Evolutionary conservation across 1,284 basidiomycete species (phyloP), one percentile per base, ranked within the genome.

Genomic region (Irpex lacteus): DNA sequence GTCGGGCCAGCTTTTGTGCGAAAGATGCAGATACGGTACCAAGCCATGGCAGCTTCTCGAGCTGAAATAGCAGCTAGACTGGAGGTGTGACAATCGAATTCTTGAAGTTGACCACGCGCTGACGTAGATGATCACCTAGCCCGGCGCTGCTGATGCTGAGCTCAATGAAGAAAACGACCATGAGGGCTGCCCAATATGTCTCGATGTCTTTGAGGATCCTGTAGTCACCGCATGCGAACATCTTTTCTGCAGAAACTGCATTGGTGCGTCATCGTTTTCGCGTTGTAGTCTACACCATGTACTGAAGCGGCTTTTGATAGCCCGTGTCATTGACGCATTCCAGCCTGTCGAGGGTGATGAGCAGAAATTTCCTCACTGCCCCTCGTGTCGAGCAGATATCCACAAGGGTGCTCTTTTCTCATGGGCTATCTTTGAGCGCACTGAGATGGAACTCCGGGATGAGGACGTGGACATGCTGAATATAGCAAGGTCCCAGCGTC

Each of bases 211-310:
- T 65, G 81, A 77, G 0, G 77, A 82, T 63, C 72, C 83, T 2
- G 76, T 84, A 6, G 70, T 85, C 8, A 86, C 84, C 0, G 67
- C 76, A 0, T 86, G 85, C 67, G 74, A 73, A 6, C 85, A 86
- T 66, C 72, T 79, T 3, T 86, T 83, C 72, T 87, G 84, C 68
- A 74, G 77, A 15, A 81, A 81, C 57, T 86, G 84, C 66, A 78
- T 84, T 44, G 65, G 82, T 84, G 69, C 65, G 81, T 77, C 13
- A 59, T 54, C 15, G 15, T 4, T 52, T 44, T 11, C 15, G 26
- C 26, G 26, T 44, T 44, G 15, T 9, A 44, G 15, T 15, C 40
- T 9, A 15, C 40, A 9, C 8, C 11, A 15, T 11, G 15, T 44
- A 44, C 40, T 44, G 40, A 44, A 44, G 40, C 40, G 8, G 40